Conservation (phyloP, 2,329 filamentous ascomycete species). For the Pseudovirgaria hyperparasitica region DNA sequence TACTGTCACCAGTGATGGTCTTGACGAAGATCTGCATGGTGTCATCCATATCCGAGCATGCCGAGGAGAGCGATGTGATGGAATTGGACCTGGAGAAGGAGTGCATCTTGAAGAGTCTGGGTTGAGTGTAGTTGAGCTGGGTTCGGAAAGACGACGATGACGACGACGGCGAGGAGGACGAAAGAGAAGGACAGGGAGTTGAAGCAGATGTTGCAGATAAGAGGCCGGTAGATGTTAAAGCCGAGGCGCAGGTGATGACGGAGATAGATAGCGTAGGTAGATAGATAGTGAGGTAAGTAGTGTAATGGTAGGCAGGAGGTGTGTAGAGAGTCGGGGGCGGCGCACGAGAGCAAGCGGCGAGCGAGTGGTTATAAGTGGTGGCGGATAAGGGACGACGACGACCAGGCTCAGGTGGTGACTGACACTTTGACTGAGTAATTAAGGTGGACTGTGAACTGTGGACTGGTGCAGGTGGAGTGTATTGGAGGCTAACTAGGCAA, state of each 20-base stretch:
- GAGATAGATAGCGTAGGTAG: neutral
- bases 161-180: slow-evolving; percentile 6
- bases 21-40: slow-evolving; percentile 52
- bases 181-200: slow-evolving; percentile 1
- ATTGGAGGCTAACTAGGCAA: too few species aligned
- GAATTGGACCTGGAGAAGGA: slow-evolving; percentile 22
- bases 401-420: too few species aligned
- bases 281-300: slow-evolving; percentile 1
- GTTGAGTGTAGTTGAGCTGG: slow-evolving; percentile 5
- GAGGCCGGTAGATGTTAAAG: slow-evolving; percentile 7
- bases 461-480: too few species aligned
- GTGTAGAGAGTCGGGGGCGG: slow-evolving; percentile 1
- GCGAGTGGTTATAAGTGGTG: too few species aligned
- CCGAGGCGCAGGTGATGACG: neutral
- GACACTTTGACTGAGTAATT: too few species aligned
- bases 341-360: too few species aligned
- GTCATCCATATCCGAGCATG: slow-evolving; percentile 30
- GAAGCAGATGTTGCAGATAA: slow-evolving; percentile 6
- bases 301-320: neutral
- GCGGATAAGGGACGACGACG: too few species aligned
- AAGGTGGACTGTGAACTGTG: too few species aligned
- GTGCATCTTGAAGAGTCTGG: slow-evolving; percentile 19
- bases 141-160: slow-evolving; percentile 5
- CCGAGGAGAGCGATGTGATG: slow-evolving; percentile 30
- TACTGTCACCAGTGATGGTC: slow-evolving; percentile 45